Conservation (phyloP, 371 early-diverging fungal genomes). For the Mortierella sp. region DNA sequence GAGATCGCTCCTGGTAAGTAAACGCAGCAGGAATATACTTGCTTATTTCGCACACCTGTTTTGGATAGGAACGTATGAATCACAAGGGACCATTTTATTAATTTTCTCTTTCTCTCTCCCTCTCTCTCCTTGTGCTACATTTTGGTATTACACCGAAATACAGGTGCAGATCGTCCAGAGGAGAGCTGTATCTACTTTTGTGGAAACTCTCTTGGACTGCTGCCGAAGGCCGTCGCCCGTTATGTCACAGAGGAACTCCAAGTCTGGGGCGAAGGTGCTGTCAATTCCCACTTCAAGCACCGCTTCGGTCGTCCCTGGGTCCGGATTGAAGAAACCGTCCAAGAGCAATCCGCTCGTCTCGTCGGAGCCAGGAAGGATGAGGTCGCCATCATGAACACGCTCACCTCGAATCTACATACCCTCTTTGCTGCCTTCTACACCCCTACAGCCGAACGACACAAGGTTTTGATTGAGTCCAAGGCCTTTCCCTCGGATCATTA, state of each 20-base stretch:
- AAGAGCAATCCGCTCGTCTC: conserved; percentile 76
- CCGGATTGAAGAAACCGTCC: conserved; percentile 81
- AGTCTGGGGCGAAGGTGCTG: conserved; percentile 77
- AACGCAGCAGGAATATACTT: too few species aligned
- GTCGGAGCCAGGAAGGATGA: conserved; percentile 89
- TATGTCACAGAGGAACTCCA: conserved; percentile 90
- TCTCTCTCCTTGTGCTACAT: background rate
- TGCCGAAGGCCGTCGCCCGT: conserved; percentile 76
- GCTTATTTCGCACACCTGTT: too few species aligned
- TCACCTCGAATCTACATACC: conserved; percentile 93
- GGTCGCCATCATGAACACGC: conserved; percentile 91
- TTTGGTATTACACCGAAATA: background rate
- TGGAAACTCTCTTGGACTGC: conserved; percentile 94
- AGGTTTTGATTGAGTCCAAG: conserved; percentile 92
- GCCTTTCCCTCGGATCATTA: conserved; percentile 97
- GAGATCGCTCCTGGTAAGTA: conserved; percentile 56
- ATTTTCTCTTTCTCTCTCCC: background rate
- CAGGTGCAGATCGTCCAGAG: conserved; percentile 49
- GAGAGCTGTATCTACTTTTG: conserved; percentile 83
- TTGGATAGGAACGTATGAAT: background rate
- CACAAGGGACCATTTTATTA: background rate
- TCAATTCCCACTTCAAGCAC: conserved; percentile 81
- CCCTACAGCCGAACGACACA: conserved; percentile 80
- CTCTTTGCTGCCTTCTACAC: conserved; percentile 93
- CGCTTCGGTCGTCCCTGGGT: conserved; percentile 90